phyloP scores from a whole-genome alignment of 345 rosid genomes.

The Eucalyptus polyanthemos region DNA sequence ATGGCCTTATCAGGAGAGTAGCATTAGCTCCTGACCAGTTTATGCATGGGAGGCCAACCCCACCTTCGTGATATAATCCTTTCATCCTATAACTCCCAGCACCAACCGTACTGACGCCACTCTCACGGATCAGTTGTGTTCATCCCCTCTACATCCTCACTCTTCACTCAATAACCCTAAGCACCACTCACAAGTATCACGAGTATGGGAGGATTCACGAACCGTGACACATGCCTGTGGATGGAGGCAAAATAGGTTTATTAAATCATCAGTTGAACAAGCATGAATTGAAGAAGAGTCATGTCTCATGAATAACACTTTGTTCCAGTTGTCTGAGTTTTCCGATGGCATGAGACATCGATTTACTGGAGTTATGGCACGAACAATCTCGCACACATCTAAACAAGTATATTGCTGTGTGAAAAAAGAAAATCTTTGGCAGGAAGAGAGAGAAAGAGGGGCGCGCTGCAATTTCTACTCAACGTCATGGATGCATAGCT shows the following conservation, averaged over 20 bases:
- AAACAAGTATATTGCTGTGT: not conserved
- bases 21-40: too few species aligned
- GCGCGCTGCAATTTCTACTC: not conserved
- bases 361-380: not conserved
- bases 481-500: not conserved
- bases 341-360: not conserved
- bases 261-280: not conserved
- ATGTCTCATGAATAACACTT: not conserved
- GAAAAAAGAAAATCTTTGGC: not conserved
- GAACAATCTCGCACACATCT: not conserved
- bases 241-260: not conserved
- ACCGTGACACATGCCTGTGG: not conserved
- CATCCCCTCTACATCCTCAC: too few species aligned
- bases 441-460: not conserved
- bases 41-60: too few species aligned
- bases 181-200: too few species aligned
- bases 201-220: too few species aligned
- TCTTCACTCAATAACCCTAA: too few species aligned
- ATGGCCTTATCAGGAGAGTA: too few species aligned
- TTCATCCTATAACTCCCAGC: too few species aligned
- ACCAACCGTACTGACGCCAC: too few species aligned
- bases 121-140: too few species aligned
- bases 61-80: too few species aligned
- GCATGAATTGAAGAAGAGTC: not conserved
- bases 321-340: not conserved